Evolutionary conservation across 1,139 yeast species (phyloP).

Genomic region (Zygotorulaspora mrakii): DNA sequence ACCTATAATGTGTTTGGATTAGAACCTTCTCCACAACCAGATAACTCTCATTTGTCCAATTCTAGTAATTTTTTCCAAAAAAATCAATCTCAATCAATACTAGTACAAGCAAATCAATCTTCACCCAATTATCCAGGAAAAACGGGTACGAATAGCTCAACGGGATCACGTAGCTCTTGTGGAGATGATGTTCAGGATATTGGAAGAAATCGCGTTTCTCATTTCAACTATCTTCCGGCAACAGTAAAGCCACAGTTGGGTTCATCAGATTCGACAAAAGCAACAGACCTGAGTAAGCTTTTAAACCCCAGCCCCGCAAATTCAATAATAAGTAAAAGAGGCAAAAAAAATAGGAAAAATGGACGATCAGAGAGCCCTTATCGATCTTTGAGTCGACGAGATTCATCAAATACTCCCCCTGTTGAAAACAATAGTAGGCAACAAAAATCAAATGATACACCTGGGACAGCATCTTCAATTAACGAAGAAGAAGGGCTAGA

Average conservation of each 20-base stretch:
- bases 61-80: constrained; percentile 4
- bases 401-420: constrained; percentile 25
- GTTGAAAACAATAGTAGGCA: constrained; percentile 30
- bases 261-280: constrained; percentile 47
- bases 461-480: constrained; percentile 15
- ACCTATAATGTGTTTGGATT: constrained; percentile 25
- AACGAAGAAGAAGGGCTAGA: constrained; percentile 53
- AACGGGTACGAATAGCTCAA: constrained; percentile 23
- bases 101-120: constrained; percentile 8
- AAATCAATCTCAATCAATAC: constrained; percentile 1
- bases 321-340: constrained; percentile 13
- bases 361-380: constrained; percentile 11
- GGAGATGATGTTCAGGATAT: constrained; percentile 51
- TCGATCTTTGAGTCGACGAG: constrained; percentile 15
- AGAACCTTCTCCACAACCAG: constrained; percentile 21
- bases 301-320: constrained; percentile 37
- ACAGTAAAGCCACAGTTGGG: constrained; percentile 64
- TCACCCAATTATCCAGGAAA: constrained; percentile 11
- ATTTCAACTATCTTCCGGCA: constrained; percentile 70
- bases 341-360: constrained; percentile 14
- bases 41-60: constrained; percentile 2
- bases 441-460: constrained; percentile 6
- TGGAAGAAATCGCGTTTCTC: constrained; percentile 57
- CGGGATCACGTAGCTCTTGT: constrained; percentile 36
- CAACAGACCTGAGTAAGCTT: constrained; percentile 44